Conservation (phyloP, 495 filamentous ascomycete species). For the Xylaria castorea region DNA sequence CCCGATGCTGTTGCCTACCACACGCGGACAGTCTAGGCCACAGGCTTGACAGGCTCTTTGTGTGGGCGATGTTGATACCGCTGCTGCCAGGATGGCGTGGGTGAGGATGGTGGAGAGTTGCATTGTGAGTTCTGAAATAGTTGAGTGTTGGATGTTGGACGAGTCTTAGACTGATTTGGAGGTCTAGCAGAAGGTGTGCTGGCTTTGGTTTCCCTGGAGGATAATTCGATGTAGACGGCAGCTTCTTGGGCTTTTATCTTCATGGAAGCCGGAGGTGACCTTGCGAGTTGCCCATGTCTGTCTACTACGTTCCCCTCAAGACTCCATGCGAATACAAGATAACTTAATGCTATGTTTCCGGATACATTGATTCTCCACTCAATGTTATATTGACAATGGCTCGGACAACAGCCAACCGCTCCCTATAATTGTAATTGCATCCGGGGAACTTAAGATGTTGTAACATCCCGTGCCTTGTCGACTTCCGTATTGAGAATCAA, state of each 20-base stretch:
- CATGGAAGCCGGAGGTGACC: neutral
- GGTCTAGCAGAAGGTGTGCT: neutral
- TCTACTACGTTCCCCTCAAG: no score
- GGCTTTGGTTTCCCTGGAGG: no score
- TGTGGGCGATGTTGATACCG: neutral
- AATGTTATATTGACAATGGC: neutral
- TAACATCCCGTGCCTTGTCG: neutral
- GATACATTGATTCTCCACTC: neutral
- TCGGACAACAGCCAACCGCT: neutral
- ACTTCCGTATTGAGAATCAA: neutral
- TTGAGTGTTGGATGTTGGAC: neutral
- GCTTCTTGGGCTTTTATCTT: neutral
- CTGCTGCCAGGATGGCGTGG: neutral
- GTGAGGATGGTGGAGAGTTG: neutral
- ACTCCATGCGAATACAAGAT: neutral
- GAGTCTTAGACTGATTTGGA: neutral
- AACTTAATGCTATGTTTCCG: neutral
- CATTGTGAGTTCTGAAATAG: neutral
- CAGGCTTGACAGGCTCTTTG: neutral
- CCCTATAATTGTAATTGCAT: neutral
- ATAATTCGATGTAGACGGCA: no score
- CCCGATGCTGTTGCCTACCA: conserved; percentile 15
- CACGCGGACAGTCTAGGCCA: conserved; percentile 1
- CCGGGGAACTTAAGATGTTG: neutral
- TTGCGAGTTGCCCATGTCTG: neutral